Conservation (phyloP, 257 asterid genomes). For the Mitragyna speciosa region DNA sequence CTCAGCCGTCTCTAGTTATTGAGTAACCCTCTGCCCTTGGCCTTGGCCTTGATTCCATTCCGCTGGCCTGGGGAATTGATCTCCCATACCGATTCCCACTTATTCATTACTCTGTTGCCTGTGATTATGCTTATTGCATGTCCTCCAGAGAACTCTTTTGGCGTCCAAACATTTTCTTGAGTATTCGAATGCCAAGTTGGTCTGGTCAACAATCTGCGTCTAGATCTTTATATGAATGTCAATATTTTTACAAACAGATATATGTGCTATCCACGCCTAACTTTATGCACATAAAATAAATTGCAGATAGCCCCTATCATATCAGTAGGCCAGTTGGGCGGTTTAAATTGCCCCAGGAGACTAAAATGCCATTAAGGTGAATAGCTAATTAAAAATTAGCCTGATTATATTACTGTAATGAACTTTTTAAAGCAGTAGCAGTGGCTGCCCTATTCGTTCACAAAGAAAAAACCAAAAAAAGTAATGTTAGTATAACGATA, state of each 20-base stretch:
- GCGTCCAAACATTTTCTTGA: background rate
- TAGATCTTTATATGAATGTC: background rate
- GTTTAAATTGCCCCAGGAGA: background rate
- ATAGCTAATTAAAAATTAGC: background rate
- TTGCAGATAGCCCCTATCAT: background rate
- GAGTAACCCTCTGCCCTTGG: slow-evolving; percentile 2
- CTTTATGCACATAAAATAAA: background rate
- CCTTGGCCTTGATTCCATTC: background rate
- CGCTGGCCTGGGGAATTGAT: slow-evolving; percentile 6
- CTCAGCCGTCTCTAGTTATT: slow-evolving; percentile 6
- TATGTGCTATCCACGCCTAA: background rate
- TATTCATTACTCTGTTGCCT: background rate
- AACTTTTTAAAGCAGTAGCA: too few species aligned
- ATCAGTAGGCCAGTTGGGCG: background rate
- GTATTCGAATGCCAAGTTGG: background rate
- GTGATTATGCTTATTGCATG: background rate
- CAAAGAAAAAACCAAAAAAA: too few species aligned
- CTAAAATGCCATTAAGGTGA: too few species aligned
- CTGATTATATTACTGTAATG: background rate
- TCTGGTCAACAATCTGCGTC: background rate
- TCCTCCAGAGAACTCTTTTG: background rate
- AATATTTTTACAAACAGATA: background rate
- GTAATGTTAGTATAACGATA: too few species aligned
- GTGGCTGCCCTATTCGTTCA: too few species aligned
- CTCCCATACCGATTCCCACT: slow-evolving; percentile 8